A percentile compares a stretch with the other conserved stretches of the same genome.
Evolutionary conservation across 1,284 basidiomycete species (phyloP).

Genomic region (Thecaphora thlaspeos): DNA sequence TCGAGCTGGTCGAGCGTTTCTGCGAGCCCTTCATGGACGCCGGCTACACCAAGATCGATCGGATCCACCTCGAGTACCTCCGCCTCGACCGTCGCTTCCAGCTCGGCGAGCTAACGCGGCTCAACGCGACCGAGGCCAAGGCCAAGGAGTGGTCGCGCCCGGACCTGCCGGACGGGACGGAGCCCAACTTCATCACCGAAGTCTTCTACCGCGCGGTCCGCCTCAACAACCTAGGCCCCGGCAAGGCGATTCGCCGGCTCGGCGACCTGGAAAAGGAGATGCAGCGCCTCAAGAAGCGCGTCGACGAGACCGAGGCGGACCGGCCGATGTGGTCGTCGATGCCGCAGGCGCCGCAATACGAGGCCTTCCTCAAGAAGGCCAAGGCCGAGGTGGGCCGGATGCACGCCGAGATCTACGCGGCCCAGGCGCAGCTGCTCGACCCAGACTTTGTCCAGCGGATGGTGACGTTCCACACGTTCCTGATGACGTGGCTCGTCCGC

Average conservation of each 20-base stretch:
- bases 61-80: constrained; percentile 77
- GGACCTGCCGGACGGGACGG: constrained; percentile 7
- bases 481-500: constrained; percentile 91
- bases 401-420: constrained; percentile 68
- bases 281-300: constrained; percentile 66
- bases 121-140: constrained; percentile 53
- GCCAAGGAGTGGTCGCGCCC: constrained; percentile 48
- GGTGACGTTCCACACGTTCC: constrained; percentile 80
- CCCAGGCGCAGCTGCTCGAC: constrained; percentile 80
- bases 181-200: constrained; percentile 85
- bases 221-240: constrained; percentile 60
- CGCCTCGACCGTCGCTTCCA: constrained; percentile 49
- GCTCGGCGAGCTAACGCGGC: constrained; percentile 45
- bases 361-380: constrained; percentile 53
- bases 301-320: constrained; percentile 69
- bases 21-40: constrained; percentile 97
- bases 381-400: constrained; percentile 42
- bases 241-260: constrained; percentile 65
- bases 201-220: constrained; percentile 74
- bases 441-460: constrained; percentile 78
- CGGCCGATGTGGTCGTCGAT: constrained; percentile 40
- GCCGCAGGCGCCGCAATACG: constrained; percentile 51
- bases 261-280: constrained; percentile 70
- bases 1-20: constrained; percentile 77
- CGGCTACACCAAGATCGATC: constrained; percentile 78